These are phyloP conservation scores for Penicillium sp. DNA, from an alignment of 2,329 filamentous ascomycete species.

Conservation along the genomic window DNA sequence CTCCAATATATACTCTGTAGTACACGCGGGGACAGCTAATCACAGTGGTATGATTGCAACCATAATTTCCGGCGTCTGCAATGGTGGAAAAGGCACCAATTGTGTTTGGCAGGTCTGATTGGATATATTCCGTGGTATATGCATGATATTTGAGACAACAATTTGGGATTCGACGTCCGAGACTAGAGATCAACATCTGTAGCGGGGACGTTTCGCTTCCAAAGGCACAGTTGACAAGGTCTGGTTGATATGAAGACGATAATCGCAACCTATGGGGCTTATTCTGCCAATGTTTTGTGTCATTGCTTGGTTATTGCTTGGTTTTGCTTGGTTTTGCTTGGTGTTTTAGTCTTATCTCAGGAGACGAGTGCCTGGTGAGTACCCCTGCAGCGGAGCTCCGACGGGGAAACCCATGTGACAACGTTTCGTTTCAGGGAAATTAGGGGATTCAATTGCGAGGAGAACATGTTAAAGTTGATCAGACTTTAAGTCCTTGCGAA, in stretches of 20 bases:
- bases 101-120: constrained; percentile 8
- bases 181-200: constrained; percentile 7
- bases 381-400: constrained; percentile 17
- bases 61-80: constrained; percentile 3
- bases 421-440: not conserved
- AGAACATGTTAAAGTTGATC: not conserved
- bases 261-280: not conserved
- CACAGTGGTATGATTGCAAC: constrained; percentile 5
- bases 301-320: not conserved
- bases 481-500: not conserved
- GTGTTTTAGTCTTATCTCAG: constrained; percentile 6
- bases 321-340: not conserved
- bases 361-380: not conserved
- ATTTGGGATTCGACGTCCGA: constrained; percentile 1
- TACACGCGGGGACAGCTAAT: constrained; percentile 3
- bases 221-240: not conserved
- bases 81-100: constrained; percentile 3
- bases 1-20: constrained; percentile 9
- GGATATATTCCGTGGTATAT: constrained; percentile 6
- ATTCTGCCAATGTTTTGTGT: not conserved
- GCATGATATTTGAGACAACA: constrained; percentile 13
- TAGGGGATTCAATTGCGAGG: not conserved
- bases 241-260: not conserved
- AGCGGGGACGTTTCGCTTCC: not conserved
- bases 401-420: constrained; percentile 8